phyloP scores from a whole-genome alignment of 1,284 basidiomycete genomes.

The Sporisorium scitamineum region DNA sequence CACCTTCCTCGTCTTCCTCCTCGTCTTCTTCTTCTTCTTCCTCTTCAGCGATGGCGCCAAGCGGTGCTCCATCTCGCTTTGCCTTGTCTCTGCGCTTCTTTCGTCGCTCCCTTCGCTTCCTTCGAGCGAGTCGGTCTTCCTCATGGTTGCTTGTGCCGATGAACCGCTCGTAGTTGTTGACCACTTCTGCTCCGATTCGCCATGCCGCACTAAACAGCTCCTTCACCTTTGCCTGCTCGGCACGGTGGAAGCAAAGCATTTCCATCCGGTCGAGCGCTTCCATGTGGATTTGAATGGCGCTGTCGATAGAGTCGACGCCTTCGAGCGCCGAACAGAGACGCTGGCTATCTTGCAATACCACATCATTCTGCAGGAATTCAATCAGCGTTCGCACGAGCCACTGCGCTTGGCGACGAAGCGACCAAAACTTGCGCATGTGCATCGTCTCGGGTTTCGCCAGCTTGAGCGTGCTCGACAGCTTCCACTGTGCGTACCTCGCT shows the following conservation, averaged over 20 bases:
- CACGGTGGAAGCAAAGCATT: constrained; percentile 38
- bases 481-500: constrained; percentile 35
- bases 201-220: constrained; percentile 28
- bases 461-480: constrained; percentile 33
- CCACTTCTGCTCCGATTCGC: constrained; percentile 33
- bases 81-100: constrained; percentile 35
- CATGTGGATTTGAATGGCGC: constrained; percentile 23
- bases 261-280: constrained; percentile 28
- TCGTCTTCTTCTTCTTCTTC: constrained; percentile 45
- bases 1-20: constrained; percentile 25
- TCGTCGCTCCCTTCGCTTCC: constrained; percentile 33
- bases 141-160: constrained; percentile 32
- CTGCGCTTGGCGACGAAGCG: constrained; percentile 33
- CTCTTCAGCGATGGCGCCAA: constrained; percentile 39
- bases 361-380: constrained; percentile 35
- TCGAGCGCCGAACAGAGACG: constrained; percentile 21
- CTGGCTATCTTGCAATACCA: constrained; percentile 16
- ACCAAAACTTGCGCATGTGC: constrained; percentile 47
- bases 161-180: constrained; percentile 33
- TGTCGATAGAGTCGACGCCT: constrained; percentile 26
- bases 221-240: constrained; percentile 30
- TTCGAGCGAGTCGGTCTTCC: constrained; percentile 32
- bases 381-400: constrained; percentile 44
- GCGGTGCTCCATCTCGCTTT: constrained; percentile 27
- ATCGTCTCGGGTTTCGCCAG: constrained; percentile 31